These are phyloP conservation scores for Noccaea bulbosa DNA, from an alignment of 345 rosid species.

Conservation along the genomic window DNA sequence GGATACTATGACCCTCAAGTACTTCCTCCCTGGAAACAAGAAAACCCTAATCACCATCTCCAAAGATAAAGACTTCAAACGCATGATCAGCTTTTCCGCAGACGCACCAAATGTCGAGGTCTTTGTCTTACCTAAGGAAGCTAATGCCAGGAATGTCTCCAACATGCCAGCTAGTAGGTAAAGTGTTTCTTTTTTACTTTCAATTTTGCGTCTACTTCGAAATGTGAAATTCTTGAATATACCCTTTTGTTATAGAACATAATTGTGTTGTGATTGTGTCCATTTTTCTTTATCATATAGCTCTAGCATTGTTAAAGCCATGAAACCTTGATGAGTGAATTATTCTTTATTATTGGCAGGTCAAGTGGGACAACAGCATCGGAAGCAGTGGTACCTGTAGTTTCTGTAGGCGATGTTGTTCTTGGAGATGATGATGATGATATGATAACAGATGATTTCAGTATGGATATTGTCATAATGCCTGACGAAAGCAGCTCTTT, in stretches of 20 bases:
- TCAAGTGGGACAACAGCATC: constrained; percentile 76
- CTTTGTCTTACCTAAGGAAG: constrained; percentile 66
- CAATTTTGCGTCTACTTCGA: too few relatives aligned
- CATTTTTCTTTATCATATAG: too few relatives aligned
- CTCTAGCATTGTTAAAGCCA: too few relatives aligned
- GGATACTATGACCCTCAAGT: constrained; percentile 67
- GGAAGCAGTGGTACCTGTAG: constrained; percentile 58
- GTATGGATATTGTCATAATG: constrained; percentile 43
- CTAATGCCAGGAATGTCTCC: constrained; percentile 57
- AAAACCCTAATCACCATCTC: constrained; percentile 84
- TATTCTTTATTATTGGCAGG: constrained; percentile 41
- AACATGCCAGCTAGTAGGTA: constrained; percentile 81
- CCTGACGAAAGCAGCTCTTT: constrained; percentile 48
- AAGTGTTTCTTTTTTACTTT: neutral
- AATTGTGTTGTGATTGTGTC: too few relatives aligned
- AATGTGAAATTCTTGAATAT: too few relatives aligned
- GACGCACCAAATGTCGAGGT: constrained; percentile 70
- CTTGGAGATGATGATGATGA: constrained; percentile 16
- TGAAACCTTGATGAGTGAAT: neutral
- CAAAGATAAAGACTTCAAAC: constrained; percentile 82
- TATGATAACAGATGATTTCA: constrained; percentile 21
- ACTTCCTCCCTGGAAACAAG: constrained; percentile 87
- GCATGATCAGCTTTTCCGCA: constrained; percentile 73
- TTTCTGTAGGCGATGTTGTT: constrained; percentile 44
- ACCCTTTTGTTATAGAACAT: too few relatives aligned